Evolutionary conservation across 441 rosid genomes (phyloP).

Genomic region (Populus hybrid): DNA sequence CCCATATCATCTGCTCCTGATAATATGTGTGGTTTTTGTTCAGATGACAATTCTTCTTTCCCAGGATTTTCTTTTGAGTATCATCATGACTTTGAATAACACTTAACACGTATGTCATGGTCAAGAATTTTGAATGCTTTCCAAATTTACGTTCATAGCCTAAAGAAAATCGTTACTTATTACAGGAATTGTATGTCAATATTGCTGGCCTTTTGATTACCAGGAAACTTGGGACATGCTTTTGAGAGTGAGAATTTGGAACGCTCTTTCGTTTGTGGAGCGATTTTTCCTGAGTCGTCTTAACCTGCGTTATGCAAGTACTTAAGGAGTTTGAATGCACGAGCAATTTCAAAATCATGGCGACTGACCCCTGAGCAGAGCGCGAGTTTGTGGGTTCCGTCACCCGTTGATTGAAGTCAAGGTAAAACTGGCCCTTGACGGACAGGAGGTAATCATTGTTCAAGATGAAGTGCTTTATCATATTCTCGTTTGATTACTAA

Average conservation of each 20-base stretch:
- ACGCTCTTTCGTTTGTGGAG: no score
- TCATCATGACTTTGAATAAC: not conserved
- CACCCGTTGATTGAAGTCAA: slow-evolving; percentile 83
- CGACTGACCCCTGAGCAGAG: no score
- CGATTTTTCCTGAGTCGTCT: not conserved
- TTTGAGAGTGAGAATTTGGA: slow-evolving; percentile 82
- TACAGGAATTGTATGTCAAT: slow-evolving; percentile 74
- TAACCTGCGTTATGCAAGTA: not conserved
- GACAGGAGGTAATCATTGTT: slow-evolving; percentile 64
- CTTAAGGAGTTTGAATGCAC: slow-evolving; percentile 5
- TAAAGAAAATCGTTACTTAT: slow-evolving; percentile 9
- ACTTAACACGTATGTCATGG: not conserved
- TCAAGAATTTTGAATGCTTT: not conserved
- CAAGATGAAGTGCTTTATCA: no score
- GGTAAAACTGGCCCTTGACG: slow-evolving; percentile 81
- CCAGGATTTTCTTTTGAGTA: not conserved
- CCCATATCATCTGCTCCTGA: not conserved
- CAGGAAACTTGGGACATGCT: no score
- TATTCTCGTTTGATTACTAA: slow-evolving; percentile 13
- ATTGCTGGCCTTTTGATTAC: no score
- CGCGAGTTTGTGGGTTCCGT: no score
- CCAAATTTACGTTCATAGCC: no score
- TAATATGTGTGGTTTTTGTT: not conserved
- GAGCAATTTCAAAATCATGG: slow-evolving; percentile 89
- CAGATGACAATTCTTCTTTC: no score